Base-by-base conservation (phyloP, 306 rosid genomes). In the Urtica urens region DNA sequence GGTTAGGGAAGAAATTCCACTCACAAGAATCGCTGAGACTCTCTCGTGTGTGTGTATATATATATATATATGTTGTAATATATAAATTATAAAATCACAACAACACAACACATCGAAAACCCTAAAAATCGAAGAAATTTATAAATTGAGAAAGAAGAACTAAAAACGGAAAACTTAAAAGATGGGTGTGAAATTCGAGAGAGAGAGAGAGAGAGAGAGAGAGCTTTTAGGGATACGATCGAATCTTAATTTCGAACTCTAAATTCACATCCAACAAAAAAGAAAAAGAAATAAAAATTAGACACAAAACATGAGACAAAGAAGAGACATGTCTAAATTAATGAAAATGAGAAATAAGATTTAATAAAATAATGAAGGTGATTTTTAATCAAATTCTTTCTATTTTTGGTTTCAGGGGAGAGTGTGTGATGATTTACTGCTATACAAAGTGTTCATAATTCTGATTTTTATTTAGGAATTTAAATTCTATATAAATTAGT, bases 161-260 rank as follows among this genome's bases (percentile, higher is more conserved):
- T 14, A n/a, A 49, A 42, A 23, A 18, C 14, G 25, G 31, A 60
- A 59, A 57, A 65, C 50, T 43, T n/a, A 9, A 51, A 40, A 54
- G 57, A 50, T 49, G 60, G 67, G 72, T 71, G 82, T 67, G 80
- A 64, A 70, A 79, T 68, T 68, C 82, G 79, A 75, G 78, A 69
- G 61, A n/a, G n/a, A n/a, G n/a, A n/a, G n/a, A n/a, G n/a, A n/a
- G n/a, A n/a, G n/a, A n/a, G n/a, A n/a, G 58, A n/a, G 67, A 10
- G 11, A 10, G 40, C 40, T 7, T n/a, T n/a, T 38, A 51, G 68
- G 55, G 73, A 78, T 69, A 60, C 69, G 71, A 69, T 73, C 73
- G 84, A 80, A 76, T 75, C 82, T 70, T 70, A 59, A 53, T 70
- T 50, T 55, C 59, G 73, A 55, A 72, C 71, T 72, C 74, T 69